Percentiles rank a stretch among this genome's conserved stretches.
Evolutionary conservation across 2,329 filamentous ascomycete species (phyloP).

Genomic region (Elsinoe batatas): DNA sequence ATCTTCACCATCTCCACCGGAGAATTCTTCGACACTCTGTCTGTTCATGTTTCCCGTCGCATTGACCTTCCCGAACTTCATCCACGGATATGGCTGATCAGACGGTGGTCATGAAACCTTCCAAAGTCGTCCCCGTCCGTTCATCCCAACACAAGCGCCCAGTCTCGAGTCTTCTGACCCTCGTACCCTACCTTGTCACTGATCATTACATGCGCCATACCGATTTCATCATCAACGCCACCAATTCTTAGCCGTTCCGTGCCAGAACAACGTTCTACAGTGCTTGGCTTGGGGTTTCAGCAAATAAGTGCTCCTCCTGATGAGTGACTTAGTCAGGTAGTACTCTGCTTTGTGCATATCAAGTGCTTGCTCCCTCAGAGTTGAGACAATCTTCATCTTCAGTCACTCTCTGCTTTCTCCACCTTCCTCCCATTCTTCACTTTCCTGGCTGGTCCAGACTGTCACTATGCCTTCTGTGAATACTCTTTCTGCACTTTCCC

Average conservation of each 20-base stretch:
- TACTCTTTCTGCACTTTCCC: constrained; percentile 1
- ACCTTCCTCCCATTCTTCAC: not conserved
- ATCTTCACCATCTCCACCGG: not conserved
- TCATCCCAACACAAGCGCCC: not conserved
- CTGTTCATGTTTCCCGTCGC: not conserved
- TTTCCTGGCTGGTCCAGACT: constrained; percentile 3
- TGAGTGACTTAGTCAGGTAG: constrained; percentile 1
- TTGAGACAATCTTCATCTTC: not conserved
- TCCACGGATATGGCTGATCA: not conserved
- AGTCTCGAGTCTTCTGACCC: not conserved
- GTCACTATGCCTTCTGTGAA: constrained; percentile 8
- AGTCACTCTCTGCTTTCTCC: not conserved
- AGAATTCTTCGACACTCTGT: not conserved
- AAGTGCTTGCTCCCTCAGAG: not conserved
- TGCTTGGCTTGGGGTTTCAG: not conserved
- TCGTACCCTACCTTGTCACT: not conserved
- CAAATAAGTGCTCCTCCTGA: not conserved
- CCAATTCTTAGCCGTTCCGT: no score
- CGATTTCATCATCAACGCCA: no score
- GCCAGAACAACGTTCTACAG: not conserved
- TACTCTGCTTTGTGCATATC: not conserved
- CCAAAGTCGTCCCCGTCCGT: not conserved
- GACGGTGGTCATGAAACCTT: not conserved
- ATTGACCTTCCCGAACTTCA: not conserved
- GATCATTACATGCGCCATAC: not conserved